phyloP scores from a whole-genome alignment of 257 asterid species.

The Solanum chiquidenum region DNA sequence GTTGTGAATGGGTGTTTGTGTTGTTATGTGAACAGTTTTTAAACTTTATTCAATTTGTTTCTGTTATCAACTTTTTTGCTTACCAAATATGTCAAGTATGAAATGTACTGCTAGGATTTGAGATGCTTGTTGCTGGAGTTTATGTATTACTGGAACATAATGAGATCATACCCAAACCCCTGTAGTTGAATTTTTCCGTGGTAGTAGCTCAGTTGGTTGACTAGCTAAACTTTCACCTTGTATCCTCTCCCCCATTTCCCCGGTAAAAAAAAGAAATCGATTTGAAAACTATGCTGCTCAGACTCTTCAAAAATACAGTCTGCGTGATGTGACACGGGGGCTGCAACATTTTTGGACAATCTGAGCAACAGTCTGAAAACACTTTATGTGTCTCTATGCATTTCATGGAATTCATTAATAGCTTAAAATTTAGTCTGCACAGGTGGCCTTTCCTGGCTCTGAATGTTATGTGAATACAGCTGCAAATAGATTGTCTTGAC shows the following conservation, averaged over 20 bases:
- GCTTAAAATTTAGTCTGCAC: not conserved
- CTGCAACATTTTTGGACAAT: not conserved
- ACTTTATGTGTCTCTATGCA: not conserved
- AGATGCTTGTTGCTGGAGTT: not conserved
- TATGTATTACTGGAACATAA: not conserved
- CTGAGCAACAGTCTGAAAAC: not conserved
- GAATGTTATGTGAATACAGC: not conserved
- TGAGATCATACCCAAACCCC: not conserved
- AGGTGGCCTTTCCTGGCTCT: not conserved
- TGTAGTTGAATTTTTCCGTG: not conserved
- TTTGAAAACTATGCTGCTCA: not conserved
- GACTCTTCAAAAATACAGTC: too few relatives aligned
- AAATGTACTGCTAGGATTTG: not conserved
- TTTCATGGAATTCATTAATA: not conserved
- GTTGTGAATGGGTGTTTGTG: not conserved
- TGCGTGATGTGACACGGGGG: not conserved
- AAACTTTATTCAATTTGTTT: not conserved
- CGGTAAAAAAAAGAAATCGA: not conserved
- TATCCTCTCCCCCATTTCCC: not conserved
- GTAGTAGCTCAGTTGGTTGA: not conserved
- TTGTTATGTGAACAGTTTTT: not conserved
- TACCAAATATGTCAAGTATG: not conserved
- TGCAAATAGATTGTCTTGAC: not conserved
- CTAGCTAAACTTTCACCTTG: not conserved
- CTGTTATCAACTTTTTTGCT: not conserved